Conservation (phyloP, 768 basidiomycete species). For the Xerocomellus intermedius region DNA sequence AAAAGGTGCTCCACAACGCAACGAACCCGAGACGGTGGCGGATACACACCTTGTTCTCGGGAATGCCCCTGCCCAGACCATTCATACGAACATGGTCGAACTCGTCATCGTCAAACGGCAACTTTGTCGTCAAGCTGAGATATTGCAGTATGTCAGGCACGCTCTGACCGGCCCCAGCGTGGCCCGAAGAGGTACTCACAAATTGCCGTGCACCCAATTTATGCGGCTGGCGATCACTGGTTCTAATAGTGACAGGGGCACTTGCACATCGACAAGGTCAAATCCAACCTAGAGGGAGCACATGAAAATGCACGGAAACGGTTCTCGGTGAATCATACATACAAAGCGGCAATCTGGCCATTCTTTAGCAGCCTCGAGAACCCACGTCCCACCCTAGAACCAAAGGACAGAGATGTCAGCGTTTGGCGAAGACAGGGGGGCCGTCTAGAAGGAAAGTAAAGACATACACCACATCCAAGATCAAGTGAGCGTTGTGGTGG, state of each 20-base stretch:
- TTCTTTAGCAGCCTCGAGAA: conserved; percentile 68
- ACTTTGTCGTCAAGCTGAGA: conserved; percentile 63
- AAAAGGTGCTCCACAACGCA: background rate
- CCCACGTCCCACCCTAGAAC: conserved; percentile 63
- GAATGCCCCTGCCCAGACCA: conserved; percentile 62
- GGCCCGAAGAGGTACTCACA: conserved; percentile 45
- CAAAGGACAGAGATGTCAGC: background rate
- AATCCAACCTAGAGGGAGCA: conserved; percentile 59
- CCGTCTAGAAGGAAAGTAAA: background rate
- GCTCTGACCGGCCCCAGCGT: background rate
- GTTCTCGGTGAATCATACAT: conserved; percentile 25
- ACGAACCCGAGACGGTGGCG: background rate
- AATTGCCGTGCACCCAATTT: conserved; percentile 75
- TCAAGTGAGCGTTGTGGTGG: conserved; percentile 58
- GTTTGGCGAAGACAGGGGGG: background rate
- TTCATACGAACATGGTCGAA: conserved; percentile 81
- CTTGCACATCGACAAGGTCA: conserved; percentile 74
- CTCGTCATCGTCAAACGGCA: conserved; percentile 80
- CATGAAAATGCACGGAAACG: background rate
- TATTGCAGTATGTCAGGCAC: background rate
- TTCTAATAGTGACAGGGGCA: conserved; percentile 53
- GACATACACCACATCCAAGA: conserved; percentile 70
- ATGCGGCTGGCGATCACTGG: conserved; percentile 54
- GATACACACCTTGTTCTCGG: conserved; percentile 63
- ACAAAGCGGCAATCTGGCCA: conserved; percentile 70